Evolutionary conservation across 2,329 filamentous ascomycete species (phyloP), one percentile per base, ranked within the genome.

Genomic region (Emmonsiellopsis sp.): DNA sequence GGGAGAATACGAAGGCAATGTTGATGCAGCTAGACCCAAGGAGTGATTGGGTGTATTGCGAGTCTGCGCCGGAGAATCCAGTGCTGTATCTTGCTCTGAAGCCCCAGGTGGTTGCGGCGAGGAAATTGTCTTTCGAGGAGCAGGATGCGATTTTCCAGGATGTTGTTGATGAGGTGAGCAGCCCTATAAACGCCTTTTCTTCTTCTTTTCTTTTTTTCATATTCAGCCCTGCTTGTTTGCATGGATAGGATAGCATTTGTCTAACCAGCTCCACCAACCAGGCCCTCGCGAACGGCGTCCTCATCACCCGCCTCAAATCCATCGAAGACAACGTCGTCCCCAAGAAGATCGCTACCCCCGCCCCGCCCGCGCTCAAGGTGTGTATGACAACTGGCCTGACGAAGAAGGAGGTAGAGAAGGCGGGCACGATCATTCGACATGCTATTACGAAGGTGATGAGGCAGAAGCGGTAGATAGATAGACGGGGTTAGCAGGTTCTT

Each of bases 401-500:
- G 27, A 94, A 87, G 76, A 96, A 95, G 74, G 93, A 98, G 69
- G 87, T 91, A 52, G 94, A 98, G 74, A 95, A 94, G 76, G 89
- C 93, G 0, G 93, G 91, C 11, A 83, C 85, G 6, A 84, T 82
- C 8, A 91, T 98, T 60, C 80, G 92, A 56, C 91, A 96, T 72
- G 92, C 93, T 11, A 88, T 97, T 60, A 95, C 91, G 50, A 96
- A 95, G 74, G 83, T 97, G 56, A 83, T 98, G 78, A 80, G 77
- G 61, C 73, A 73, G 63, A 73, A 71, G 65, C 53, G 57, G 48
- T 56, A 55, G 17, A 40, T 42, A 17, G 17, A 17, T 34, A 6
- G 45, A 13, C 14, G 43, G 8, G 11, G 43, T 31, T 27, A 27
- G 21, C 21, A 1, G 21, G 21, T 27, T 27, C 21, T 27, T 27